Percentiles rank a stretch among this genome's conserved stretches.
Evolutionary conservation across 345 rosid genomes (phyloP).

Genomic region (Adansonia digitata): DNA sequence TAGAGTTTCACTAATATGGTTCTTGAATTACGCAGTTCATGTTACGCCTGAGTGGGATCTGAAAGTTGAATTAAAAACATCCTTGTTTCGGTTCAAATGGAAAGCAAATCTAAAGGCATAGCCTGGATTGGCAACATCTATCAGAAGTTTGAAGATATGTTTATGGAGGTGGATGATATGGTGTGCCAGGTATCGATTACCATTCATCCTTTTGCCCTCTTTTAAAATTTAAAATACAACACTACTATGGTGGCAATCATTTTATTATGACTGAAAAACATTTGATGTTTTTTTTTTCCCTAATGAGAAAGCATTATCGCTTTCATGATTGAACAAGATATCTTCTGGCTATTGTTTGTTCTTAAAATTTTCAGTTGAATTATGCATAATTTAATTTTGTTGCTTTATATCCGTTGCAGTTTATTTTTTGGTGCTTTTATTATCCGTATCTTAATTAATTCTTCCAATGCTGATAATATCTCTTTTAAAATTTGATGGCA

Average conservation of each 20-base stretch:
- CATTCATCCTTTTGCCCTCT: background rate
- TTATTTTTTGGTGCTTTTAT: background rate
- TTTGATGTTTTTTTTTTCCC: background rate
- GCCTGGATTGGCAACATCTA: constrained; percentile 27
- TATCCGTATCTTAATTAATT: background rate
- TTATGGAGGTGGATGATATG: constrained; percentile 23
- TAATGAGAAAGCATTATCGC: background rate
- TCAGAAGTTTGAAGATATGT: constrained; percentile 29
- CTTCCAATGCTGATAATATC: background rate
- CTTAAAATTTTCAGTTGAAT: background rate
- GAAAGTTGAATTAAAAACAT: background rate
- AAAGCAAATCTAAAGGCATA: constrained; percentile 1
- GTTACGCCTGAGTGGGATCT: background rate
- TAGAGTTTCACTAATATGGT: background rate
- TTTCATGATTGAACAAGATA: background rate
- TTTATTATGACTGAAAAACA: background rate
- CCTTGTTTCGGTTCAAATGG: constrained; percentile 13
- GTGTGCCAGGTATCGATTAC: constrained; percentile 23
- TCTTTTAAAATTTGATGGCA: constrained; percentile 5
- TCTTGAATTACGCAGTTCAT: background rate
- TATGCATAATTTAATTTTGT: too few relatives aligned
- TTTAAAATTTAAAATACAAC: background rate
- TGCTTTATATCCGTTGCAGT: background rate
- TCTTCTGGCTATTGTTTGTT: background rate
- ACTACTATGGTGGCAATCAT: background rate